These are phyloP conservation scores for Thelonectria discophora DNA, from an alignment of 2,329 filamentous ascomycete species.

Conservation along the genomic window DNA sequence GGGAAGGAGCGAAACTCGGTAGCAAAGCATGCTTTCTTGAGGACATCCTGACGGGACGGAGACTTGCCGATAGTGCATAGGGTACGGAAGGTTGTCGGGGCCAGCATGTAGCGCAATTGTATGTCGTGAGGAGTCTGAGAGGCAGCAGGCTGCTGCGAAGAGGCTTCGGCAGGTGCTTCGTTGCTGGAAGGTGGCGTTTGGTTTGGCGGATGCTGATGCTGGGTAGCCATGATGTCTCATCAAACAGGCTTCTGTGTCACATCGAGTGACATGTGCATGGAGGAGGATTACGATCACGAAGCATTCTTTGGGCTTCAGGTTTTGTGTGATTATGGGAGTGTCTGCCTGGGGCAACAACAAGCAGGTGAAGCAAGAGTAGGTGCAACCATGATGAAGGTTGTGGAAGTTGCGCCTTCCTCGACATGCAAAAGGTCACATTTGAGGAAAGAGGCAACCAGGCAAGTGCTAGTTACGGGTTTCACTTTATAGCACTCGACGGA, in stretches of 20 bases:
- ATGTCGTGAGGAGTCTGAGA: constrained; percentile 39
- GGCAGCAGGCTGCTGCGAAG: neutral
- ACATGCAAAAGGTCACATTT: neutral
- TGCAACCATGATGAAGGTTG: neutral
- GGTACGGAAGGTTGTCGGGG: constrained; percentile 44
- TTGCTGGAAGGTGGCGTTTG: neutral
- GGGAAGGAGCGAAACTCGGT: constrained; percentile 51
- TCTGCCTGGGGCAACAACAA: constrained; percentile 10
- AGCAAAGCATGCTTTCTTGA: constrained; percentile 51
- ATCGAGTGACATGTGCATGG: neutral
- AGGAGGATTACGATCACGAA: neutral
- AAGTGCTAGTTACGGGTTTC: neutral
- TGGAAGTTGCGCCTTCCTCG: neutral
- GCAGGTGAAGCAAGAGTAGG: constrained; percentile 2
- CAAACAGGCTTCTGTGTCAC: neutral
- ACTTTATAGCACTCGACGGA: too few species aligned
- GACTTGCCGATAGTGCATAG: constrained; percentile 39
- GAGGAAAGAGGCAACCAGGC: neutral
- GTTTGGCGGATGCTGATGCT: neutral
- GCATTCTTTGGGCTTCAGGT: neutral
- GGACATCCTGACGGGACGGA: constrained; percentile 46
- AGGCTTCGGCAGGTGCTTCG: neutral
- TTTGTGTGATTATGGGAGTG: neutral
- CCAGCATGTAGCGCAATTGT: constrained; percentile 48
- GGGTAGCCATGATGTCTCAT: constrained; percentile 4